Evolutionary conservation across 139 green algal species (phyloP), one percentile per base, ranked within the genome.

Genomic region (Deuterostichococcus epilithicus): DNA sequence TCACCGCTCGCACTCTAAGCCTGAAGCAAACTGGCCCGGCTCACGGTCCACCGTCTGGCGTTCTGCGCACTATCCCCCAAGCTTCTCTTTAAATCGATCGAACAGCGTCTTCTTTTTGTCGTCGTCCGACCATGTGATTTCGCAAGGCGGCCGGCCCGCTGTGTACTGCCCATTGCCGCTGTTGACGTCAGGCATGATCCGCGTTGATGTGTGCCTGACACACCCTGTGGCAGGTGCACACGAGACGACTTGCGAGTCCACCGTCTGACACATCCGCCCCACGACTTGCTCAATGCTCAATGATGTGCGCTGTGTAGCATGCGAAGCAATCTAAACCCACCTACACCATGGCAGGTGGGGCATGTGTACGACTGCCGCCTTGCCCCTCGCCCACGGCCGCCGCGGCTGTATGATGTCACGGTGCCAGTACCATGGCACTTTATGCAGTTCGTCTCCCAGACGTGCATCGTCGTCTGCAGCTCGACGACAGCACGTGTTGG

Each of bases 381-480:
- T 13, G 52, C 52, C 18, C 10, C 18, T 63, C 52, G 42, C 18
- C 52, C 52, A 13, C 52, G 26, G 52, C 52, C 52, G 13, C 52
- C 52, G 20, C 52, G 52, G 18, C 18, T 28, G 52, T 63, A 63
- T 28, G 52, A 63, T 28, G 52, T 20, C 18, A 63, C 52, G 3
- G 52, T 63, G 52, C 52, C 52, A 37, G 65, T 45, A 0, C 72
- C 72, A 39, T 32, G 37, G 34, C 72, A 76, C 3, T 60, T 38
- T 69, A 45, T 76, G 72, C 72, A 76, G n/a, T 44, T 45, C 33
- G 52, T 38, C 20, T 76, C 72, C 42, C 38, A 70, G 0, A 76
- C 72, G 44, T 76, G 72, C 72, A 76, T 76, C 42, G 72, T 44
- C 3, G 72, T 76, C 72, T 76, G 71, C 71, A 66, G 25, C 42